Base-by-base conservation (phyloP, 495 filamentous ascomycete species). In the Thermothielavioides terrestris region DNA sequence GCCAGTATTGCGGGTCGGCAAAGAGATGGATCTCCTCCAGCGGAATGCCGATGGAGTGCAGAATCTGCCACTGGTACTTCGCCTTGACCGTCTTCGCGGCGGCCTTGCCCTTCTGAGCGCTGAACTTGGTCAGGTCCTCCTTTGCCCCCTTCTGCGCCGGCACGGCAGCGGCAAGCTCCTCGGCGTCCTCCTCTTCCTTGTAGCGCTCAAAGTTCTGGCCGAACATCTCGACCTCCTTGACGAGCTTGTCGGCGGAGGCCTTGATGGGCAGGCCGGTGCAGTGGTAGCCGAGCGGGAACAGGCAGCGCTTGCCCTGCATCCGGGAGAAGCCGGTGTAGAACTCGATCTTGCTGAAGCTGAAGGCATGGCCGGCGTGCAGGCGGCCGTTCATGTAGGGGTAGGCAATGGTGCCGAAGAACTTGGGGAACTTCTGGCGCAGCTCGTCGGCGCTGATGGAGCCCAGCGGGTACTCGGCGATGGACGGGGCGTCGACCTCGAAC, bases 231-330 rank as follows among this genome's bases (percentile, higher is more conserved):
- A 95, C 79, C 62, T 98, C 94, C 46, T 91, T 83, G 39, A 76
- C 74, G 30, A 98, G 81, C 70, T 96, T 97, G 69, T 98, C 92
- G 22, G 92, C 91, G 61, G 86, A 94, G 4, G 92, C 89, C 67
- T 95, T 96, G 71, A 98, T 97, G 4, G 92, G 89, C 81, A 98
- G 91, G 62, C 92, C 92, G 1, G 94, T 96, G 69, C 88, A 94
- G 71, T 98, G 92, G 69, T 86, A 97, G 12, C 92, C 94, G 41
- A 87, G 80, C 45, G 92, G 92, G 67, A 91, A 96, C 37, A 97
- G 74, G 50, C 80, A 75, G 38, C 84, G 75, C 71, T 88, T 88
- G 53, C 92, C 92, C 66, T 92, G 79, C 89, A 96, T 94, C 31
- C 91, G 73, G 32, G 84, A 82, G 54, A 83, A 85, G 30, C 90